Evolutionary conservation across 805 yeast genomes (phyloP), one percentile per base, ranked within the genome.

Genomic region (Candida sithepensis): DNA sequence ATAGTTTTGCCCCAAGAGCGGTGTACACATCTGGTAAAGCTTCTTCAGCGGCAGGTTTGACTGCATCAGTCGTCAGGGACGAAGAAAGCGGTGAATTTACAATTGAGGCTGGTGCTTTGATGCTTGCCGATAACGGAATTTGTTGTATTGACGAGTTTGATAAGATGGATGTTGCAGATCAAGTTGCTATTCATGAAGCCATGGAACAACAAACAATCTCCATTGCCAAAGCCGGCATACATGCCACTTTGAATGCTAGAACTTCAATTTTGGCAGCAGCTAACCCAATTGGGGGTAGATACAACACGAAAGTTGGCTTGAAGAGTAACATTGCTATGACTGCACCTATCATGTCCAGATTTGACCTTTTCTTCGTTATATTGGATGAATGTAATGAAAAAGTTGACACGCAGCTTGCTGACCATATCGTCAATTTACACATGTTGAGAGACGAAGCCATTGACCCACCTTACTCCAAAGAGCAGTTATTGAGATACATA

Each of bases 131-230:
- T 69, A 94, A 92, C 63, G 99, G 99, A 52, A 88, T 94, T 51
- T 94, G 99, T 77, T 95, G 97, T 59, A 94, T 94, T 67, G 99
- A 94, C 67, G 99, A 94, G 71, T 94, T 94, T 59, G 99, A 94
- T 65, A 94, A 94, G 72, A 94, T 94, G 99, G 97, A 92, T 67
- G 68, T 91, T 39, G 69, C 83, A 1, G 98, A 94, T 69, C 98
- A 94, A 70, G 98, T 94, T 46, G 98, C 98, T 3, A 92, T 94
- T 71, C 99, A 94, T 71, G 99, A 94, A 72, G 99, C 98, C 21
- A 94, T 94, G 99, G 99, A 94, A 76, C 99, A 94, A 70, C 99
- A 94, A 68, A 94, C 99, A 0, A 94, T 94, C 56, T 91, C 97
- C 14, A 94, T 94, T 61, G 97, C 99, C 10, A 94, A 94, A 66